These are phyloP conservation scores for Protomyces pachydermus DNA, from an alignment of 1,139 yeast genomes.

Conservation along the genomic window DNA sequence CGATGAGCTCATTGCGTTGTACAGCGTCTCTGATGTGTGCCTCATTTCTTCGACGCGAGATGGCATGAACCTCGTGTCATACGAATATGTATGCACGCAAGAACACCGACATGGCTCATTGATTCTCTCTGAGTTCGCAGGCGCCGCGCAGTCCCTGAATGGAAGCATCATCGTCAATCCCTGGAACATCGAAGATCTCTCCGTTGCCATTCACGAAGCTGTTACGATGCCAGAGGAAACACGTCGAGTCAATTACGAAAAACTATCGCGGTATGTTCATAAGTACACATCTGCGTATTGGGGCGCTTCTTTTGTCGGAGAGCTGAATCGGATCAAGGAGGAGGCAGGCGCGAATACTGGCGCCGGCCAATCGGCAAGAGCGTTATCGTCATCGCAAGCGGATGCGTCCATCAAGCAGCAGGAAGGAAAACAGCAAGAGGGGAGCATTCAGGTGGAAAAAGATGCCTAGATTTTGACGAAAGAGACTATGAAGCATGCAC, in stretches of 20 bases:
- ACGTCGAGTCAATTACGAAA: slow-evolving; percentile 68
- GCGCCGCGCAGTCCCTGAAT: slow-evolving; percentile 96
- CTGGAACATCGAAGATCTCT: slow-evolving; percentile 94
- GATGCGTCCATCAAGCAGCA: not conserved
- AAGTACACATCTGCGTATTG: slow-evolving; percentile 93
- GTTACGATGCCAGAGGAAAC: slow-evolving; percentile 80
- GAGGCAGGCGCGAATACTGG: not conserved
- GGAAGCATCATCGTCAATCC: slow-evolving; percentile 94
- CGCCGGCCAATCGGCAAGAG: not conserved
- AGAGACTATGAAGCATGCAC: too few species aligned
- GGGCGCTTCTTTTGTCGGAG: slow-evolving; percentile 96
- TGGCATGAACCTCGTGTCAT: slow-evolving; percentile 95
- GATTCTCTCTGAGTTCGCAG: slow-evolving; percentile 89
- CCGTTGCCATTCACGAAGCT: slow-evolving; percentile 80
- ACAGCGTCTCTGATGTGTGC: slow-evolving; percentile 83
- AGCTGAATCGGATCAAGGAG: slow-evolving; percentile 48
- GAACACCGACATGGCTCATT: slow-evolving; percentile 78
- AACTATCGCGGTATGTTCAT: slow-evolving; percentile 76
- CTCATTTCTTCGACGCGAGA: slow-evolving; percentile 84
- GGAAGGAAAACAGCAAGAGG: not conserved
- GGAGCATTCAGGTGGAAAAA: not conserved
- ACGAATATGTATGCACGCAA: slow-evolving; percentile 96
- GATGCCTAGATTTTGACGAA: not conserved
- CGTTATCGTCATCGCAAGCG: not conserved
- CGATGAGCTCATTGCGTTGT: slow-evolving; percentile 82